Evolutionary conservation across 169 alveolate genomes (phyloP).

Genomic region (Plasmodium ovale): DNA sequence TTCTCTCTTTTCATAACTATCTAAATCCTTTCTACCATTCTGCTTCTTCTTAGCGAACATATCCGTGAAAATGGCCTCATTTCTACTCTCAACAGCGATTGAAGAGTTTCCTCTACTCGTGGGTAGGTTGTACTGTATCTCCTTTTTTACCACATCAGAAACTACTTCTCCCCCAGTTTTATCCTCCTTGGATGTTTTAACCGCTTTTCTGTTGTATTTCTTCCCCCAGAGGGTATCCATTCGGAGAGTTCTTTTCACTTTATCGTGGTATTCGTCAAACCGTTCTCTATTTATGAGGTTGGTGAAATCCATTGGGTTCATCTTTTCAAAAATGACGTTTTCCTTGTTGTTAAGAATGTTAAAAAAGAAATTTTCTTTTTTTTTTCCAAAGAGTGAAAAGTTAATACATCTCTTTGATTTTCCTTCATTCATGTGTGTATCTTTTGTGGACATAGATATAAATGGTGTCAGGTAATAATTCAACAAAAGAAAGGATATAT

Average conservation of each 20-base stretch:
- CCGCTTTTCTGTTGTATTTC: neutral
- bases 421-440: neutral
- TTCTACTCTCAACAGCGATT: too few species aligned
- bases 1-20: neutral
- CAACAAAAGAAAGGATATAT: conserved; percentile 38
- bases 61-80: neutral
- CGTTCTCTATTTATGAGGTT: conserved; percentile 43
- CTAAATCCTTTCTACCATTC: neutral
- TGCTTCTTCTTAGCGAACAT: neutral
- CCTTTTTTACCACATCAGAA: neutral
- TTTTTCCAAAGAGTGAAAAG: neutral
- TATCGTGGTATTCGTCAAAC: conserved; percentile 26
- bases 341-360: conserved; percentile 34
- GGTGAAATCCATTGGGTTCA: neutral
- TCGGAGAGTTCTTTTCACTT: conserved; percentile 1
- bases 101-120: neutral
- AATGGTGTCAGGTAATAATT: conserved; percentile 58
- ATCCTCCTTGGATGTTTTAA: neutral
- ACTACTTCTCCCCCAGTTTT: neutral
- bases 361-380: conserved; percentile 38
- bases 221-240: neutral
- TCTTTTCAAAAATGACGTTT: conserved; percentile 31
- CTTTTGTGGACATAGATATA: neutral
- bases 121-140: neutral
- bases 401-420: neutral